Conservation (phyloP, 2,329 filamentous ascomycete species). For the Davidsoniella neocaledoniae region DNA sequence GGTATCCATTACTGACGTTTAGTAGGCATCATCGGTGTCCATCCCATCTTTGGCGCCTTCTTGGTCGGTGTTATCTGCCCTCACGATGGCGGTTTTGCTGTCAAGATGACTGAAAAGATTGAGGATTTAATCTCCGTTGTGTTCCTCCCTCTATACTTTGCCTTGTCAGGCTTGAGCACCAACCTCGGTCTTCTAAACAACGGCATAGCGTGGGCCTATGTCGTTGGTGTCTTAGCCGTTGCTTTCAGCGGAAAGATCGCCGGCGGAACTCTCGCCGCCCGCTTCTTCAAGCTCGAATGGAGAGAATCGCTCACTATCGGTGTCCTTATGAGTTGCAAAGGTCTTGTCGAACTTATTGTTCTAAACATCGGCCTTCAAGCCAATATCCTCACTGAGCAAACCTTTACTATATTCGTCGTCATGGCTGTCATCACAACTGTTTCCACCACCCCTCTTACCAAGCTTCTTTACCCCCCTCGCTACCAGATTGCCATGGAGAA, state of each 20-base stretch:
- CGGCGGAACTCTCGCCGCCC: conserved; percentile 65
- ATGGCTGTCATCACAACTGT: conserved; percentile 78
- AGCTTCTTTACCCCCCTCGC: conserved; percentile 53
- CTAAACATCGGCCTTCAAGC: conserved; percentile 68
- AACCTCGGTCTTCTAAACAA: conserved; percentile 69
- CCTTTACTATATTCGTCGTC: conserved; percentile 87
- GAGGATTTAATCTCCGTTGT: conserved; percentile 76
- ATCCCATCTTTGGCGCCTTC: conserved; percentile 89
- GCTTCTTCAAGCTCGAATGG: conserved; percentile 65
- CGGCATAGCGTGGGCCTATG: conserved; percentile 78
- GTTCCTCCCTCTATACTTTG: conserved; percentile 84
- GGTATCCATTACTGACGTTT: not conserved
- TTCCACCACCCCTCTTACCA: conserved; percentile 60
- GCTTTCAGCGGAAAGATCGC: conserved; percentile 76
- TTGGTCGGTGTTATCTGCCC: conserved; percentile 79
- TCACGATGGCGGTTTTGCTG: conserved; percentile 76
- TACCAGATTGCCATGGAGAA: conserved; percentile 35
- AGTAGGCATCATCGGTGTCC: conserved; percentile 63
- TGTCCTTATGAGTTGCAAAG: conserved; percentile 90
- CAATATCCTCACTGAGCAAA: conserved; percentile 59
- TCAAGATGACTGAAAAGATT: conserved; percentile 83
- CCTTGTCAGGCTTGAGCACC: conserved; percentile 75
- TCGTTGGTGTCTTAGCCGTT: conserved; percentile 63
- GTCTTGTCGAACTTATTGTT: conserved; percentile 88
- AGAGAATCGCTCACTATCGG: conserved; percentile 80